A percentile compares a stretch with the other conserved stretches of the same genome.
These are phyloP conservation scores for Penicillium sp. DNA, from an alignment of 2,329 filamentous ascomycete genomes.

Conservation along the genomic window DNA sequence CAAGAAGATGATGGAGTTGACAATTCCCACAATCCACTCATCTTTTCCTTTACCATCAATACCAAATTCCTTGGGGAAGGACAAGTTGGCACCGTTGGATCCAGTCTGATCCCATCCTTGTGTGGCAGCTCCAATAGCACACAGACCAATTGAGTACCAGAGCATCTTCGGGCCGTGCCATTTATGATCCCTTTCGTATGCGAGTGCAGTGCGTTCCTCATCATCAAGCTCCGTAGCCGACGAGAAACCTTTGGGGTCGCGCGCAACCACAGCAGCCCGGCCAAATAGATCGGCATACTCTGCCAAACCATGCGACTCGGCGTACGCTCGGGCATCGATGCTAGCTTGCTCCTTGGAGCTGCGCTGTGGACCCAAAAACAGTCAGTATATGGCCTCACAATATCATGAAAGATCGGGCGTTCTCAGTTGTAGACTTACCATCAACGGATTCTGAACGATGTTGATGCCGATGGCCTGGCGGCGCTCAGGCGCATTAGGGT, in stretches of 20 bases:
- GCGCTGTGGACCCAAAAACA: slow-evolving; percentile 23
- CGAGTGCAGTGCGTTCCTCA: slow-evolving; percentile 43
- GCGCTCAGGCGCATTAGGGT: slow-evolving; percentile 21
- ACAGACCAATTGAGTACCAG: slow-evolving; percentile 50
- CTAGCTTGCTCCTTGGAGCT: slow-evolving; percentile 31
- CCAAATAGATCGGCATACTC: slow-evolving; percentile 40
- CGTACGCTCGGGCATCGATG: slow-evolving; percentile 30
- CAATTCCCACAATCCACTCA: slow-evolving; percentile 60
- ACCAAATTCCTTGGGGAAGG: slow-evolving; percentile 45
- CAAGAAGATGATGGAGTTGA: slow-evolving; percentile 57
- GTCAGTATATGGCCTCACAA: neutral
- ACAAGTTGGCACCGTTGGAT: slow-evolving; percentile 53
- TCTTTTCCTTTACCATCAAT: slow-evolving; percentile 45
- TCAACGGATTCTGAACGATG: slow-evolving; percentile 48
- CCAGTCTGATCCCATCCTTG: slow-evolving; percentile 56
- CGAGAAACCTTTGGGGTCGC: slow-evolving; percentile 22
- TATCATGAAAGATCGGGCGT: neutral
- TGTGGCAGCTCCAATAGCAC: slow-evolving; percentile 49
- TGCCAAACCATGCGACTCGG: slow-evolving; percentile 32
- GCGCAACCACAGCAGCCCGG: slow-evolving; percentile 38
- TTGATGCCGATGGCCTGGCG: slow-evolving; percentile 46
- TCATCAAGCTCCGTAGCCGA: slow-evolving; percentile 39
- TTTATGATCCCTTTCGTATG: slow-evolving; percentile 46
- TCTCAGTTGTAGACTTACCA: slow-evolving; percentile 31
- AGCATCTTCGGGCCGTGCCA: slow-evolving; percentile 48